phyloP scores from a whole-genome alignment of 2,329 filamentous ascomycete species.

The Capronia epimyces region DNA sequence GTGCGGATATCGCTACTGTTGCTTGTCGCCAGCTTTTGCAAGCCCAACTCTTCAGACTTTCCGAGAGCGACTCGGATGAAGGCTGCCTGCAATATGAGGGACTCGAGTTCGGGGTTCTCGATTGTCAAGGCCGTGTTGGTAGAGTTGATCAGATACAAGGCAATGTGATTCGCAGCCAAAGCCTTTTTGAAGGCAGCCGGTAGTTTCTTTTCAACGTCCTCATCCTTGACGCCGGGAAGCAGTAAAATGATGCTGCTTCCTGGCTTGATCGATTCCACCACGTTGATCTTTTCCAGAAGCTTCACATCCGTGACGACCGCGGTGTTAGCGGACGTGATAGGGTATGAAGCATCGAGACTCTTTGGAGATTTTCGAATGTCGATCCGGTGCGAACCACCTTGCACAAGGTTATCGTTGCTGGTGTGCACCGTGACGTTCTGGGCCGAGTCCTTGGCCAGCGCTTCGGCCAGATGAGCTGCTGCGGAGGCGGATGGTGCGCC shows the following conservation, averaged over 20 bases:
- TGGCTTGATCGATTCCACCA: constrained; percentile 63
- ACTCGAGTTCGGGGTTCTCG: constrained; percentile 56
- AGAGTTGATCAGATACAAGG: constrained; percentile 71
- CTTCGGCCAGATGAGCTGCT: constrained; percentile 56
- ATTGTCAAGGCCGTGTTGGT: constrained; percentile 62
- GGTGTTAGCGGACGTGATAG: constrained; percentile 71
- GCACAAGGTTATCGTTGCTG: constrained; percentile 57
- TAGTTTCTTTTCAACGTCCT: constrained; percentile 82
- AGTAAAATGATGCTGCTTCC: constrained; percentile 70
- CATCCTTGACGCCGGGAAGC: constrained; percentile 73
- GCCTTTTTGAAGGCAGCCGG: constrained; percentile 64
- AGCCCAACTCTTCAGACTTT: constrained; percentile 55
- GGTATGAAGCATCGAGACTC: constrained; percentile 77
- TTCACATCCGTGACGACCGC: constrained; percentile 73
- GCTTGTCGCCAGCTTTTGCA: constrained; percentile 61
- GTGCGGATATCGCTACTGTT: constrained; percentile 57
- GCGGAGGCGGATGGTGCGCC: constrained; percentile 62
- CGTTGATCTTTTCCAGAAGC: constrained; percentile 70
- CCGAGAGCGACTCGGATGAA: constrained; percentile 75
- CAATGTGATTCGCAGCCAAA: constrained; percentile 62
- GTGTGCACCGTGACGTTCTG: constrained; percentile 57
- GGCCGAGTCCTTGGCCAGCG: constrained; percentile 55
- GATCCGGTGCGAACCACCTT: constrained; percentile 73
- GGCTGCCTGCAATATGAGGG: constrained; percentile 68
- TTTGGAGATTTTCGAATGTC: constrained; percentile 80